These are phyloP conservation scores for Lachancea quebecensis DNA, from an alignment of 805 yeast genomes.

Conservation along the genomic window DNA sequence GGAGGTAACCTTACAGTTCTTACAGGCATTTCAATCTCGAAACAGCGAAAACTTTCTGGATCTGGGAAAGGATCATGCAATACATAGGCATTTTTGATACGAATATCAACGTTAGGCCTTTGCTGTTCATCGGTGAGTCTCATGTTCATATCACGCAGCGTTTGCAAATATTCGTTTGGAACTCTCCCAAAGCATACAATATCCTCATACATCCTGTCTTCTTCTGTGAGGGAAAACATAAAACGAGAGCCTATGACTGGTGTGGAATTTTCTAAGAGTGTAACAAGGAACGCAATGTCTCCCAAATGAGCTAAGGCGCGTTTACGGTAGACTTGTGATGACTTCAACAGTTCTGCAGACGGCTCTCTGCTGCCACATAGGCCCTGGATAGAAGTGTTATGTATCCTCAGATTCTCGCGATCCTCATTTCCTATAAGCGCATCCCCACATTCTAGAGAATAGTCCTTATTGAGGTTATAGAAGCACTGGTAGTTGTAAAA, in stretches of 20 bases:
- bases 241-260: conserved; percentile 21
- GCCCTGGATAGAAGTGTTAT: conserved; percentile 20
- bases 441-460: conserved; percentile 41
- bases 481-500: conserved; percentile 49
- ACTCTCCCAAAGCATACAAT: conserved; percentile 43
- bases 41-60: conserved; percentile 18
- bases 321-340: conserved; percentile 6
- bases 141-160: conserved; percentile 39
- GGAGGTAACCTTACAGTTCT: conserved; percentile 29
- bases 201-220: conserved; percentile 8
- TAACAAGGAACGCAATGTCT: conserved; percentile 6
- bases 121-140: conserved; percentile 34
- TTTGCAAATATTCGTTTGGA: conserved; percentile 40
- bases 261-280: conserved; percentile 25
- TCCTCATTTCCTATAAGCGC: conserved; percentile 30
- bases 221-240: conserved; percentile 12
- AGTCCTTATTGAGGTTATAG: conserved; percentile 36
- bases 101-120: conserved; percentile 42
- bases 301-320: neutral
- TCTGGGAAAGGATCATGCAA: conserved; percentile 50
- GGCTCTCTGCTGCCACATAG: conserved; percentile 29
- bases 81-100: conserved; percentile 45
- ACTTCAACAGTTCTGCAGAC: conserved; percentile 21
- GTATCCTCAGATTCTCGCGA: conserved; percentile 10
- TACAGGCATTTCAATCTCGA: conserved; percentile 34